phyloP scores from a whole-genome alignment of 2,329 filamentous ascomycete species.

The Xylaria multiplex region DNA sequence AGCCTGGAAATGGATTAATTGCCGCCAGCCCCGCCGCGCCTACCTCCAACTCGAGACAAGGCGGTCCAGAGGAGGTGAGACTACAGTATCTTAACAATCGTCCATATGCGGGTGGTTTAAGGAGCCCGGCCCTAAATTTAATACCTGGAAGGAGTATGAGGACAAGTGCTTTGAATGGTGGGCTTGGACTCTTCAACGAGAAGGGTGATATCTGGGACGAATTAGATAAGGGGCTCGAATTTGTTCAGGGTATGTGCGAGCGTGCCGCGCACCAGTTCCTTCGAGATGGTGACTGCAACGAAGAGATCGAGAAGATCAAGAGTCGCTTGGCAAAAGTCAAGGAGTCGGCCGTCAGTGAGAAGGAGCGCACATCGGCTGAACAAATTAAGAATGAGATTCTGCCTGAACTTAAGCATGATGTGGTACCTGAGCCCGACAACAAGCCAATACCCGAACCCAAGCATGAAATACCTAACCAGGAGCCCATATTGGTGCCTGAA shows the following conservation, averaged over 20 bases:
- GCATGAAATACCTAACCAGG: conserved; percentile 7
- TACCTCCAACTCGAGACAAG: conserved; percentile 27
- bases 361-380: conserved; percentile 65
- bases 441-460: background rate
- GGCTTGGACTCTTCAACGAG: conserved; percentile 45
- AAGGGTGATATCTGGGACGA: conserved; percentile 71
- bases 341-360: conserved; percentile 68
- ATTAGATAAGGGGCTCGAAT: conserved; percentile 81
- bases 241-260: conserved; percentile 83
- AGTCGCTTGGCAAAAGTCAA: conserved; percentile 71
- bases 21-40: conserved; percentile 38
- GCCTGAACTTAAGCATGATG: conserved; percentile 11
- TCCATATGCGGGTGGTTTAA: conserved; percentile 49
- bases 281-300: conserved; percentile 85
- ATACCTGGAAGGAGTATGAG: conserved; percentile 44
- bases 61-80: conserved; percentile 44
- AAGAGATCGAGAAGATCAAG: conserved; percentile 77
- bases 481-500: conserved; percentile 12
- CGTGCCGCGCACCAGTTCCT: conserved; percentile 88
- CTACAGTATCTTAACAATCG: conserved; percentile 54
- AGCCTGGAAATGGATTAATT: conserved; percentile 42
- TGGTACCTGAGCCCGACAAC: background rate
- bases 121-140: conserved; percentile 37
- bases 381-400: conserved; percentile 50
- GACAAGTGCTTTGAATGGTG: conserved; percentile 43